Evolutionary conservation across 169 alveolate species (phyloP), one percentile per base, ranked within the genome.

Genomic region (Amoebophrya sp.): DNA sequence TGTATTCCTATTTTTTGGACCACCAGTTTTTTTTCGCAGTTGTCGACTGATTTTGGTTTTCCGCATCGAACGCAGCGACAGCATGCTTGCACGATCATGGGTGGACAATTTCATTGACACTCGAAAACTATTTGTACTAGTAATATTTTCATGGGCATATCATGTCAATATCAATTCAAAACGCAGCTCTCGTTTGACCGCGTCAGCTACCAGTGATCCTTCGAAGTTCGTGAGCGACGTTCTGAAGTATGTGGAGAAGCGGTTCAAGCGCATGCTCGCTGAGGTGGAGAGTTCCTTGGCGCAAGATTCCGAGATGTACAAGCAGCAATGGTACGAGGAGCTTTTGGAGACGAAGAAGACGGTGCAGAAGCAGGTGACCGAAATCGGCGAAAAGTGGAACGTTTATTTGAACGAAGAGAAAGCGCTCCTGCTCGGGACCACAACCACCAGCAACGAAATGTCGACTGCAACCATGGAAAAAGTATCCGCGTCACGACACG

Each of bases 241-340:
- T 2, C 32, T 7, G 35, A 25, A 2, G 38, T 66, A 66, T n/a
- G 83, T 66, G 2, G 38, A 7, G 29, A 7, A 7, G 2, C 83
- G 83, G 38, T 66, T 66, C 35, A 18, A n/a, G 35, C 29, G 35
- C 29, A 66, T 66, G 83, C 35, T 66, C 32, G 32, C 1, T 3
- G 83, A 66, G 83, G 83, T 66, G 38, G 12, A 7, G 0, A 25
- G 83, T n/a, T 66, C 83, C 10, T 25, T 66, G 7, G 35, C 39
- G 7, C 35, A 25, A 25, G 83, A 66, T 25, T 7, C 32, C 35
- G 83, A 66, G 83, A 66, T 2, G 7, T 66, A 66, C 83, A 66
- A 66, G 83, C 83, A 66, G 83, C 83, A 66, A 25, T 66, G 83
- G 83, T 66, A 12, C 83, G 35, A 66, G 32, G 83, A 66, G 35